phyloP scores from a whole-genome alignment of 2,329 filamentous ascomycete genomes.

The Colletotrichum tropicale region DNA sequence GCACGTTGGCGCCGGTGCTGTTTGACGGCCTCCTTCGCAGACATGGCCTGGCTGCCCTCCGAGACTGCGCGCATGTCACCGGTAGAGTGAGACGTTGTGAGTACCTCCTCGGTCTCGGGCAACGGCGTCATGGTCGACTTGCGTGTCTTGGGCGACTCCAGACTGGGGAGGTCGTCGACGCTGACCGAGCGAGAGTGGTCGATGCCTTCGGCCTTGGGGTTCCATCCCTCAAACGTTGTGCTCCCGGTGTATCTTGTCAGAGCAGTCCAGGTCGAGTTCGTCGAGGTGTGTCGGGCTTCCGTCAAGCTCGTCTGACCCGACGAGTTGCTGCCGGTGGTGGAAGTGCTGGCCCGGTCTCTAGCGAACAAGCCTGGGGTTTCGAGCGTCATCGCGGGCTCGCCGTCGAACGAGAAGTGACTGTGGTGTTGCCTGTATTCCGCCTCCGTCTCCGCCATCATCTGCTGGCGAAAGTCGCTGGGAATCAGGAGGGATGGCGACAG shows the following conservation, averaged over 20 bases:
- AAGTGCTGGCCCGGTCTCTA: slow-evolving; percentile 56
- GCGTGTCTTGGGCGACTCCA: slow-evolving; percentile 2
- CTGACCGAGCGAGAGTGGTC: slow-evolving; percentile 33
- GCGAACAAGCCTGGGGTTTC: slow-evolving; percentile 35
- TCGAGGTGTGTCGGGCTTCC: slow-evolving; percentile 57
- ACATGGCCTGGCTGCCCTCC: slow-evolving; percentile 12
- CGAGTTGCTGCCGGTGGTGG: slow-evolving; percentile 55
- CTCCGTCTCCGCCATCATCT: slow-evolving; percentile 40
- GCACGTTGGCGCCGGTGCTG: slow-evolving; percentile 42
- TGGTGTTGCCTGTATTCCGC: slow-evolving; percentile 30
- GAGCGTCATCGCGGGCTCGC: slow-evolving; percentile 38
- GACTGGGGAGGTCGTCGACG: slow-evolving; percentile 24
- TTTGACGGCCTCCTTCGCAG: slow-evolving; percentile 32
- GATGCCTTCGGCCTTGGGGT: slow-evolving; percentile 30
- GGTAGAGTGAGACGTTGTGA: slow-evolving; percentile 6
- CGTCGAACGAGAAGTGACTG: slow-evolving; percentile 35
- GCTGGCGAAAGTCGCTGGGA: slow-evolving; percentile 61
- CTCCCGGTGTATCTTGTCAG: slow-evolving; percentile 59
- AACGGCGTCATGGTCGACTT: slow-evolving; percentile 14
- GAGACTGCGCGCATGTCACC: slow-evolving; percentile 10
- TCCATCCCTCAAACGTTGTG: slow-evolving; percentile 41
- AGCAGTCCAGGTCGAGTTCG: slow-evolving; percentile 57
- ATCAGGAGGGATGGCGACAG: slow-evolving; percentile 68
- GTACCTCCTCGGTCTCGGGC: slow-evolving; percentile 15
- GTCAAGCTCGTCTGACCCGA: slow-evolving; percentile 52